Evolutionary conservation across 495 filamentous ascomycete species (phyloP), one percentile per base, ranked within the genome.

Genomic region (Penicillium riverlandense): DNA sequence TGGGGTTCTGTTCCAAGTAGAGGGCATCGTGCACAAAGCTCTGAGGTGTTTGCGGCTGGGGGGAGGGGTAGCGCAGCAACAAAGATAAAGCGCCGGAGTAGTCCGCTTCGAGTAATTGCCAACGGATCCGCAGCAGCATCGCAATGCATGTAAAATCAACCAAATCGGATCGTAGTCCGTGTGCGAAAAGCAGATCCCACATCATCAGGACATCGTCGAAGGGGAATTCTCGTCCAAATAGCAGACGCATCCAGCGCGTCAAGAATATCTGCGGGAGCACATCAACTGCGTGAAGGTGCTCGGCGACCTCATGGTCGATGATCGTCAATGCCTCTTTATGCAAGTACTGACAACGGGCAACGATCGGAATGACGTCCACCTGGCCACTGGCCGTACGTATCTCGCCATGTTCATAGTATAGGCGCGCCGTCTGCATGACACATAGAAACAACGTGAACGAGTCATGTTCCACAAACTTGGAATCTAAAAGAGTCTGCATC

Each of bases 261-360:
- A 98, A 65, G 59, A 97, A 99, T 37, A 99, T 85, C 50, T 99
- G 92, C 3, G 92, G 94, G n/a, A 97, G 63, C 48, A 99, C 82
- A 39, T 96, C 90, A 32, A 95, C 82, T 38, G 80, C 77, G 42
- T 80, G 83, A 22, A 99, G 69, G 57, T 96, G 91, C 33, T 76
- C 75, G 6, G 89, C 86, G 30, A 99, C 75, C 55, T 86, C 84
- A 35, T 84, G 79, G 57, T 99, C 92, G 11, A 87, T 74, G 38
- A 79, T 80, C 51, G 78, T 77, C 40, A 99, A 65, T 41, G 84
- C 79, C 32, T 86, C 74, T 51, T 91, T 82, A 55, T 96, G 89
- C 37, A 99, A 90, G 49, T 86, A 76, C 55, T 84, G 75, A 62
- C 88, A 94, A 49, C 87, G 80, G 48, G 82, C 78, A 4, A 99